These are phyloP conservation scores for Maudiozyma bulderi DNA, from an alignment of 805 yeast genomes.

Conservation along the genomic window DNA sequence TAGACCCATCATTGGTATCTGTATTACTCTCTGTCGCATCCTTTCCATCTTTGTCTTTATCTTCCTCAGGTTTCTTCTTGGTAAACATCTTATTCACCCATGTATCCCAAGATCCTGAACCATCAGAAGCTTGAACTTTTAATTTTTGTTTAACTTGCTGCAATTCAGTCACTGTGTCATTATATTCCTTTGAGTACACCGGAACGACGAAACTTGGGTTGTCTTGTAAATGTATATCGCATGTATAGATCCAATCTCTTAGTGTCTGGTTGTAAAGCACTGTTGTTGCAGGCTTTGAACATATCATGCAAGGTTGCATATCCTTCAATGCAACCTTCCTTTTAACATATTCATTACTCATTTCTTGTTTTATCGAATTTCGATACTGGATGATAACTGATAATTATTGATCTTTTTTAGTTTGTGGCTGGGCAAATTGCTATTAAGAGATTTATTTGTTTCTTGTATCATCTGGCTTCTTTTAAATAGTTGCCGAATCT, in stretches of 20 bases:
- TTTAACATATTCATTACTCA: slow-evolving; percentile 23
- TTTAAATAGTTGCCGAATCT: background rate
- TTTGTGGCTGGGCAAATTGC: too few species aligned
- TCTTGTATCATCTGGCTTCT: background rate
- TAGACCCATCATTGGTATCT: background rate
- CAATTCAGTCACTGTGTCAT: slow-evolving; percentile 9
- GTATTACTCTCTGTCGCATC: background rate
- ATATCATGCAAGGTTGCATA: slow-evolving; percentile 22
- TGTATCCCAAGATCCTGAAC: slow-evolving; percentile 23
- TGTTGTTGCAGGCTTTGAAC: slow-evolving; percentile 20
- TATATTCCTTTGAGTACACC: slow-evolving; percentile 16
- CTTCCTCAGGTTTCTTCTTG: slow-evolving; percentile 6
- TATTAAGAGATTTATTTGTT: too few species aligned
- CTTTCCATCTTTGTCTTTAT: background rate
- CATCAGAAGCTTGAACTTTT: slow-evolving; percentile 2
- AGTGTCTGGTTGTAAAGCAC: slow-evolving; percentile 22
- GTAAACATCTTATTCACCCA: slow-evolving; percentile 26
- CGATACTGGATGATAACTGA: too few species aligned
- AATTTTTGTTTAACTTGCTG: slow-evolving; percentile 13
- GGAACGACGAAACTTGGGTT: slow-evolving; percentile 27
- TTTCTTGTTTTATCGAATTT: background rate
- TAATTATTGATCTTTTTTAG: too few species aligned
- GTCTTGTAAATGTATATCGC: slow-evolving; percentile 28
- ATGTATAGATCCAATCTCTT: slow-evolving; percentile 28
- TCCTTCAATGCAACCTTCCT: slow-evolving; percentile 25